phyloP scores from a whole-genome alignment of 2,329 filamentous ascomycete genomes.

The Ophiosphaerella herpotricha region DNA sequence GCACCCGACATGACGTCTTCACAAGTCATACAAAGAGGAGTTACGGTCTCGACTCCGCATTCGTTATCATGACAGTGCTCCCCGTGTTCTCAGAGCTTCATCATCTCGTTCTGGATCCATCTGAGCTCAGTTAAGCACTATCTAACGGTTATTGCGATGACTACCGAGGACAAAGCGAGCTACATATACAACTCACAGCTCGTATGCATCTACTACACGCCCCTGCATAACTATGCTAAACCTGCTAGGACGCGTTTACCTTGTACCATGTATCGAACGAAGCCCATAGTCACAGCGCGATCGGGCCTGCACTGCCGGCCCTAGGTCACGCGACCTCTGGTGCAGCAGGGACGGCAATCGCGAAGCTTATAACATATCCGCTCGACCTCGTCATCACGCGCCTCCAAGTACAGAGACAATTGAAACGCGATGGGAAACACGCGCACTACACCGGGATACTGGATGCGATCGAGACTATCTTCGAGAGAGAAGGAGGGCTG shows the following conservation, averaged over 20 bases:
- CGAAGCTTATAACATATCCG: conserved; percentile 79
- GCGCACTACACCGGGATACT: conserved; percentile 67
- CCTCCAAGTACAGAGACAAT: conserved; percentile 75
- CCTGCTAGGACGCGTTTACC: conserved; percentile 47
- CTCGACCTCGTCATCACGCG: conserved; percentile 81
- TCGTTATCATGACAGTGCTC: conserved; percentile 22
- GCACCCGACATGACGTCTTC: conserved; percentile 27
- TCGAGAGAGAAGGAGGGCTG: conserved; percentile 70
- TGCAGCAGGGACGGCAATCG: conserved; percentile 75
- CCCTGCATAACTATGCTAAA: conserved; percentile 9
- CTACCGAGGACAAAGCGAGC: conserved; percentile 23
- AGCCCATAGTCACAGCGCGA: conserved; percentile 25
- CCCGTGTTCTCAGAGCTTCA: conserved; percentile 22
- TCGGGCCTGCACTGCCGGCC: conserved; percentile 65
- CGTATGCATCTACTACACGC: conserved; percentile 28
- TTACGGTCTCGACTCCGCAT: conserved; percentile 19
- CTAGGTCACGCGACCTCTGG: conserved; percentile 83
- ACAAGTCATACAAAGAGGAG: conserved; percentile 20
- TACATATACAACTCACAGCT: conserved; percentile 53
- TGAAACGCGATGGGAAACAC: conserved; percentile 47
- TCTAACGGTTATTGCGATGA: conserved; percentile 4
- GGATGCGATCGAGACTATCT: conserved; percentile 74
- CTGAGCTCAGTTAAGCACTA: background rate
- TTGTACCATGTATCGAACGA: conserved; percentile 50
- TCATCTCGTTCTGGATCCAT: conserved; percentile 1